Conservation (phyloP, 306 rosid genomes). For the Astragalus glycyphyllos region DNA sequence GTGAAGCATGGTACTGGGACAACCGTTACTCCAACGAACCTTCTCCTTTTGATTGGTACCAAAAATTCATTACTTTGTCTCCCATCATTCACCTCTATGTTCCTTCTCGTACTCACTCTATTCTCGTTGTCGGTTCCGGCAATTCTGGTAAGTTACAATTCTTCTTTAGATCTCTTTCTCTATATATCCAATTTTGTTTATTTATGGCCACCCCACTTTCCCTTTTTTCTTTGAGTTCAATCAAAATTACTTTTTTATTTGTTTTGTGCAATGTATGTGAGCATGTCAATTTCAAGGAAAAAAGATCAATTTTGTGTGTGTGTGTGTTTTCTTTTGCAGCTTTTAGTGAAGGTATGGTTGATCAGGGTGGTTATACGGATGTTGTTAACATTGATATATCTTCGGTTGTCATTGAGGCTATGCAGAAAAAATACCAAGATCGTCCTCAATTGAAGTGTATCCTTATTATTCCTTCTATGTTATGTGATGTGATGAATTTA, state of each 20-base stretch:
- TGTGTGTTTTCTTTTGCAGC: slow-evolving; percentile 55
- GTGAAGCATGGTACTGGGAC: slow-evolving; percentile 91
- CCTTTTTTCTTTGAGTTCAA: slow-evolving; percentile 18
- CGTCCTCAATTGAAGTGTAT: slow-evolving; percentile 69
- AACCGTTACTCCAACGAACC: slow-evolving; percentile 79
- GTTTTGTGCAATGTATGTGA: slow-evolving; percentile 8
- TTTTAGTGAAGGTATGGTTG: slow-evolving; percentile 78
- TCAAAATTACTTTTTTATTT: slow-evolving; percentile 6
- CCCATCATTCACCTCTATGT: slow-evolving; percentile 71
- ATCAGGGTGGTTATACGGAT: slow-evolving; percentile 79
- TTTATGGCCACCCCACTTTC: not conserved
- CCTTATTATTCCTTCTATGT: slow-evolving; percentile 31
- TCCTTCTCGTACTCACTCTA: slow-evolving; percentile 42
- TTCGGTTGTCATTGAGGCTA: slow-evolving; percentile 74
- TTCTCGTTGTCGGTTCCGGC: slow-evolving; percentile 85
- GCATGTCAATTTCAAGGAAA: not conserved
- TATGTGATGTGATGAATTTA: not conserved
- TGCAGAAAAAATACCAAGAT: slow-evolving; percentile 62
- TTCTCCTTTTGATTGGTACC: slow-evolving; percentile 86
- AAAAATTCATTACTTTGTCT: slow-evolving; percentile 70
- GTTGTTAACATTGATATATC: slow-evolving; percentile 83
- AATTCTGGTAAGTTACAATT: slow-evolving; percentile 59
- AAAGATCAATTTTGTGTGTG: not conserved
- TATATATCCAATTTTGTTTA: not conserved
- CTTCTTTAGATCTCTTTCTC: slow-evolving; percentile 25